Conservation (phyloP, 441 rosid genomes). For the Aquilaria agallochum region DNA sequence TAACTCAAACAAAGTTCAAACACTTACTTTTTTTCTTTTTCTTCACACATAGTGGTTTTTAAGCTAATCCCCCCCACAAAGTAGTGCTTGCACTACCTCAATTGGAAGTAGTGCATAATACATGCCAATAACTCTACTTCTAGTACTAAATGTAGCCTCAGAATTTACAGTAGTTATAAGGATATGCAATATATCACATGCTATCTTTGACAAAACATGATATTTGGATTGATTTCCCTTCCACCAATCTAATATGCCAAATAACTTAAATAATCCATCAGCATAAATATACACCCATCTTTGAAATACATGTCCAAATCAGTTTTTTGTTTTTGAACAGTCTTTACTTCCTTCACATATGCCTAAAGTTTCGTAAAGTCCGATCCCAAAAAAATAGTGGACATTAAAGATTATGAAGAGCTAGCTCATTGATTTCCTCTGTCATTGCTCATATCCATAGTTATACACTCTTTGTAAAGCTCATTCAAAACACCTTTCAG, state of each 20-base stretch:
- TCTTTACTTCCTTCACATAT: not conserved
- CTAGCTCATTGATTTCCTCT: not conserved
- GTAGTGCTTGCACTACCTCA: not conserved
- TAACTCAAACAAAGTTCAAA: too few species aligned
- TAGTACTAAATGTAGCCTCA: not conserved
- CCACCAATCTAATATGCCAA: not conserved
- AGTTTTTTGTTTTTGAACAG: not conserved
- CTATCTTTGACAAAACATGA: not conserved
- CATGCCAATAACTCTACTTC: not conserved
- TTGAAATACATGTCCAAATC: not conserved
- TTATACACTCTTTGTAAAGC: not conserved
- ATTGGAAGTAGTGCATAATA: not conserved
- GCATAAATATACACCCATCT: not conserved
- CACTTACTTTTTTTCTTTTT: too few species aligned
- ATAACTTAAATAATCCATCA: not conserved
- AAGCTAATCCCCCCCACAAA: not conserved
- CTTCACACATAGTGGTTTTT: too few species aligned
- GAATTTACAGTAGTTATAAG: not conserved
- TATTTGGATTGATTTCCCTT: not conserved
- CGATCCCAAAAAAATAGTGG: not conserved
- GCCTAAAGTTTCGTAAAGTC: not conserved
- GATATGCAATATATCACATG: not conserved
- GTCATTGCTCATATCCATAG: not conserved
- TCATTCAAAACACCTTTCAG: not conserved
- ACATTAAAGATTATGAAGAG: not conserved